These are phyloP conservation scores for Selenicereus undatus DNA, from an alignment of 148 eudicot genomes.

Conservation along the genomic window DNA sequence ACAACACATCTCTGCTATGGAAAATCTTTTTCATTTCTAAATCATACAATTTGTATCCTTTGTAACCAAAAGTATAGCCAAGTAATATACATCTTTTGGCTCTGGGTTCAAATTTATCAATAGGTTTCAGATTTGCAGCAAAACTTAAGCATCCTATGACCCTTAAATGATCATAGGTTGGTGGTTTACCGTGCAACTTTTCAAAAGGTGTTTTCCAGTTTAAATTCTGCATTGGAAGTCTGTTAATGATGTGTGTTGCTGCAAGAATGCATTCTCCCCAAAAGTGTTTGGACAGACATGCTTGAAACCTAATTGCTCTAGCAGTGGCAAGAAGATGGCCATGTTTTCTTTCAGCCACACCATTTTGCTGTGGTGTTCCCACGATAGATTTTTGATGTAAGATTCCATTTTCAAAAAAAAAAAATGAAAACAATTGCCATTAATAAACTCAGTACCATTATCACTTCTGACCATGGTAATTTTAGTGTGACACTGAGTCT, in stretches of 20 bases:
- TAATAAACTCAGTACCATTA: neutral
- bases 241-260: neutral
- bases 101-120: neutral
- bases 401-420: neutral
- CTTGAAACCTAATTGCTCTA: too few species aligned
- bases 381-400: neutral
- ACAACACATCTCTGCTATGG: neutral
- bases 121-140: neutral
- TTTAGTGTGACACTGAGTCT: neutral
- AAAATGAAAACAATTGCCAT: neutral
- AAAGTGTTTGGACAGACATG: too few species aligned
- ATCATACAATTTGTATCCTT: neutral
- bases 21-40: neutral
- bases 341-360: too few species aligned
- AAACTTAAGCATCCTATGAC: neutral
- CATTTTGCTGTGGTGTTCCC: neutral
- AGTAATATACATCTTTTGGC: neutral
- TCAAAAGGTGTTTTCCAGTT: neutral
- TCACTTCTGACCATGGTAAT: neutral
- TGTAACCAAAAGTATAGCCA: neutral
- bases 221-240: neutral
- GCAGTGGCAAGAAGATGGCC: too few species aligned
- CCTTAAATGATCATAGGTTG: neutral
- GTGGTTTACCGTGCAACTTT: neutral
- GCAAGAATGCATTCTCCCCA: neutral